Percentiles rank a stretch among this genome's conserved stretches.
Evolutionary conservation across 345 rosid species (phyloP).

Genomic region (Xanthoceras sorbifolium): DNA sequence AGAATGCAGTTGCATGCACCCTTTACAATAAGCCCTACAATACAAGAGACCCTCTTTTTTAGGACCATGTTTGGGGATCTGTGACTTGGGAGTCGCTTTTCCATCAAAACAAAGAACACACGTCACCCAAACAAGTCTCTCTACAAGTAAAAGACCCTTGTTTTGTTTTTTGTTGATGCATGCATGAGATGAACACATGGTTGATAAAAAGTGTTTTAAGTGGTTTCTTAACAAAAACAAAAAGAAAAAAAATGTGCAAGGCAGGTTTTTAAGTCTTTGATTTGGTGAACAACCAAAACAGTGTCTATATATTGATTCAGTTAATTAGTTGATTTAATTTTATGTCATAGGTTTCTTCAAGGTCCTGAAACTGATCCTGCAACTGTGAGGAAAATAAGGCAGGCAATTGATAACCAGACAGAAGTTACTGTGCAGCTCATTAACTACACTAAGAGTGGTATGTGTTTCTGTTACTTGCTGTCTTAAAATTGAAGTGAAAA

Average conservation of each 20-base stretch:
- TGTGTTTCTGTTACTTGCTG: conserved; percentile 8
- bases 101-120: neutral
- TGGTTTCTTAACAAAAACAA: no score
- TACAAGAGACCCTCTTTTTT: neutral
- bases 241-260: no score
- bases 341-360: conserved; percentile 70
- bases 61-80: conserved; percentile 15
- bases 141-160: neutral
- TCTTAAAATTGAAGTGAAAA: neutral
- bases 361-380: conserved; percentile 97
- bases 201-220: no score
- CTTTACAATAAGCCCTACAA: neutral
- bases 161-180: neutral
- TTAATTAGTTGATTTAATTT: conserved; percentile 6
- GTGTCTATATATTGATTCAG: neutral
- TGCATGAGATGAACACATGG: neutral
- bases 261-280: no score
- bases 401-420: conserved; percentile 84
- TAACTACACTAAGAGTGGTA: conserved; percentile 94
- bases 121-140: neutral
- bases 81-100: neutral
- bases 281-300: neutral
- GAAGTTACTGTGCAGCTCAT: conserved; percentile 95
- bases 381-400: conserved; percentile 83
- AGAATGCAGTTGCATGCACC: neutral